A percentile compares a stretch with the other conserved stretches of the same genome.
phyloP scores from a whole-genome alignment of 108 stramenopile species.

The Cyclostephanos tholiformis region DNA sequence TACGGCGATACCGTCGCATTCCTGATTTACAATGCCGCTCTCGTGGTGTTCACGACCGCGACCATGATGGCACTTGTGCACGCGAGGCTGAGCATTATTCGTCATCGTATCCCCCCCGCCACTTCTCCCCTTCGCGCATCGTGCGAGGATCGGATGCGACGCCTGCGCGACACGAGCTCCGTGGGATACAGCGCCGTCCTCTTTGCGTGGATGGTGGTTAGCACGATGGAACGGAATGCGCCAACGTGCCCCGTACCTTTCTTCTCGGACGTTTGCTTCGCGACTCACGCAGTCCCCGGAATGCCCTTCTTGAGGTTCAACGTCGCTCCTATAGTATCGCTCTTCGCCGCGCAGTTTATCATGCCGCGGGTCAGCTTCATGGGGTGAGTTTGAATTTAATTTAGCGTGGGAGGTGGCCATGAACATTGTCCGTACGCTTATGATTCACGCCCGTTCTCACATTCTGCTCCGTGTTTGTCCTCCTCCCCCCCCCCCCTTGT shows the following conservation, averaged over 20 bases:
- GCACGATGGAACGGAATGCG: constrained; percentile 53
- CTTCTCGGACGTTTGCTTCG: constrained; percentile 71
- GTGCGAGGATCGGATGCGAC: constrained; percentile 9
- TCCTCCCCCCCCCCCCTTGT: background rate
- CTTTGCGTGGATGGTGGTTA: constrained; percentile 83
- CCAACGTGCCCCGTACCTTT: constrained; percentile 78
- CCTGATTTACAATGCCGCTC: constrained; percentile 64
- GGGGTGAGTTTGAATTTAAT: constrained; percentile 34
- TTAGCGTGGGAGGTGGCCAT: background rate
- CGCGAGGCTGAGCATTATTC: constrained; percentile 22
- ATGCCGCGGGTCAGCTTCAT: constrained; percentile 76
- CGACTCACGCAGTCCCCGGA: constrained; percentile 47
- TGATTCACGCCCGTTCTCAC: background rate
- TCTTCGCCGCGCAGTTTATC: constrained; percentile 68
- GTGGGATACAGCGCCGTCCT: constrained; percentile 85
- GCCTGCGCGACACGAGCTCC: constrained; percentile 50
- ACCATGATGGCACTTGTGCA: constrained; percentile 62
- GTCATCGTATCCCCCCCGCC: background rate
- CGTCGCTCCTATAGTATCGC: constrained; percentile 68
- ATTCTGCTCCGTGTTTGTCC: background rate
- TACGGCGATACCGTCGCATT: constrained; percentile 57
- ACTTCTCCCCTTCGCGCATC: background rate
- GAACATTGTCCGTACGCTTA: background rate
- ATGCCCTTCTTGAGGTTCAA: constrained; percentile 53
- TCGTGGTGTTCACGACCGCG: constrained; percentile 60